Evolutionary conservation across 441 rosid species (phyloP).

Genomic region (Pelargonium myrrhifolium): DNA sequence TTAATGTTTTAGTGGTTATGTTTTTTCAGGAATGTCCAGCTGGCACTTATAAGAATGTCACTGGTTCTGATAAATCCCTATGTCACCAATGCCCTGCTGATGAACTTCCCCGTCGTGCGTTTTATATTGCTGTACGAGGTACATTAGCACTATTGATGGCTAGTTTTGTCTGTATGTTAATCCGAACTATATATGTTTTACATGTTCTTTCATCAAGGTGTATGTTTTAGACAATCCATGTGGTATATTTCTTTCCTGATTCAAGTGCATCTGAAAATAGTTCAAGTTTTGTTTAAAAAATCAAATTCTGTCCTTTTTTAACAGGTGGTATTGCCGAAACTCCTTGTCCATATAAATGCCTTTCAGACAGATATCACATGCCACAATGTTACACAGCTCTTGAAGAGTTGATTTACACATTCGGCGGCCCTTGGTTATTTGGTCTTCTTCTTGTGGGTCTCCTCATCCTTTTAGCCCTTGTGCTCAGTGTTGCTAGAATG

Average conservation of each 20-base stretch:
- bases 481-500: slow-evolving; percentile 97
- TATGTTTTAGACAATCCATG: neutral
- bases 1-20: slow-evolving; percentile 7
- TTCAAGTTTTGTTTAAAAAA: neutral
- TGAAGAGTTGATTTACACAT: slow-evolving; percentile 93
- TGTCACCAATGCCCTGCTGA: slow-evolving; percentile 64
- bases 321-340: slow-evolving; percentile 89
- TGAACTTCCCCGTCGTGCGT: slow-evolving; percentile 87
- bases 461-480: slow-evolving; percentile 82
- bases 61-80: slow-evolving; percentile 76
- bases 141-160: slow-evolving; percentile 2
- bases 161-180: neutral
- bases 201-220: neutral
- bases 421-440: slow-evolving; percentile 99
- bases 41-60: slow-evolving; percentile 85
- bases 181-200: neutral
- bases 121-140: slow-evolving; percentile 83
- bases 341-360: slow-evolving; percentile 87
- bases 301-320: slow-evolving; percentile 16
- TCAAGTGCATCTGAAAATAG: slow-evolving; percentile 1
- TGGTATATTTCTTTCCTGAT: slow-evolving; percentile 11
- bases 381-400: slow-evolving; percentile 96
- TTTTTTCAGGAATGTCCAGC: slow-evolving; percentile 85
- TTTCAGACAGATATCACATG: slow-evolving; percentile 95
- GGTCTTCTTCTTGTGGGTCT: slow-evolving; percentile 84